These are phyloP conservation scores for Datura wrightii DNA, from an alignment of 257 asterid genomes.

Conservation along the genomic window DNA sequence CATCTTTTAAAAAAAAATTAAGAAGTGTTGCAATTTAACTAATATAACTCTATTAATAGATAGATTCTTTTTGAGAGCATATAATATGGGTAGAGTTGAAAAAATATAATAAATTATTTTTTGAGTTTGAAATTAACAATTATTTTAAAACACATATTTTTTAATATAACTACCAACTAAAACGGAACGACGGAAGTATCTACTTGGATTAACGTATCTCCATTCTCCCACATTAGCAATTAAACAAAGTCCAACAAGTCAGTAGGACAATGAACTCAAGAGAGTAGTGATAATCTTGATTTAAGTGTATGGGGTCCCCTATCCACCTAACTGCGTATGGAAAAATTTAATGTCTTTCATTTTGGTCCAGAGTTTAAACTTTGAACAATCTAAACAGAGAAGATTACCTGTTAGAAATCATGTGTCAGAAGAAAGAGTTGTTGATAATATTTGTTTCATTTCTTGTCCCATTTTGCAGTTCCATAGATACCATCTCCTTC, in stretches of 20 bases:
- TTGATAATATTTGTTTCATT: conserved; percentile 15
- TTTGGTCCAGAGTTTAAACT: neutral
- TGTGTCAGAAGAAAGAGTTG: conserved; percentile 30
- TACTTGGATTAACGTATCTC: too few relatives aligned
- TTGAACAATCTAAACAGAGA: neutral
- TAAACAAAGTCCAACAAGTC: neutral
- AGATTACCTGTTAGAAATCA: conserved; percentile 8
- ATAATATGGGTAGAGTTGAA: too few relatives aligned
- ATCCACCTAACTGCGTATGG: conserved; percentile 14
- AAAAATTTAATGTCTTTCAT: conserved; percentile 13
- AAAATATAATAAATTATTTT: too few relatives aligned
- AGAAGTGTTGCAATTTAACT: too few relatives aligned
- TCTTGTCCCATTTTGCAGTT: conserved; percentile 33
- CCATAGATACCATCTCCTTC: conserved; percentile 40
- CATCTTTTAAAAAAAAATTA: too few relatives aligned
- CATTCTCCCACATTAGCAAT: too few relatives aligned
- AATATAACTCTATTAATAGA: too few relatives aligned
- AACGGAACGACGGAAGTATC: too few relatives aligned
- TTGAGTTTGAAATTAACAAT: too few relatives aligned
- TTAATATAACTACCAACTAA: too few relatives aligned
- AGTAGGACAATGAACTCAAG: neutral
- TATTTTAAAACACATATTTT: too few relatives aligned
- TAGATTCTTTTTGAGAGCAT: too few relatives aligned
- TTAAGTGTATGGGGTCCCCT: neutral
- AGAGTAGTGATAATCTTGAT: neutral